phyloP scores from a whole-genome alignment of 2,329 filamentous ascomycete genomes.

The Aspergillus fructus region DNA sequence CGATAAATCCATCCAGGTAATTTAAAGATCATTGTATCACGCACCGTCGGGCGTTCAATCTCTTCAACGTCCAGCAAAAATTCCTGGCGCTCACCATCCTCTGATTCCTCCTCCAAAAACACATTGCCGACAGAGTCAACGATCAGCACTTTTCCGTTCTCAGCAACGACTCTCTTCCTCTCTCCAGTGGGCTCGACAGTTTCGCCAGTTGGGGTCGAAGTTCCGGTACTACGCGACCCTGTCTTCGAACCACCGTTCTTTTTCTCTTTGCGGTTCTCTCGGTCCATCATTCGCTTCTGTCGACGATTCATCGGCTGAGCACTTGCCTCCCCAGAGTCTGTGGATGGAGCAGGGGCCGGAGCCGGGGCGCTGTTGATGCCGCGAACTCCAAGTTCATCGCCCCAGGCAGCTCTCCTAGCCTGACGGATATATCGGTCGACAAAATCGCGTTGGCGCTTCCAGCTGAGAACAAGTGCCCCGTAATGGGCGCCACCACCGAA shows the following conservation, averaged over 20 bases:
- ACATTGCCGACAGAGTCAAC: constrained; percentile 92
- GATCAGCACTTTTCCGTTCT: constrained; percentile 93
- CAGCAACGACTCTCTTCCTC: constrained; percentile 83
- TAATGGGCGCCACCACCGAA: constrained; percentile 87
- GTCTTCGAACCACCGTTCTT: constrained; percentile 44
- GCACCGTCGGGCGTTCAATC: constrained; percentile 72
- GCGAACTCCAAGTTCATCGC: constrained; percentile 67
- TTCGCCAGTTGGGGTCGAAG: constrained; percentile 53
- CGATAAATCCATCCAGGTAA: constrained; percentile 73
- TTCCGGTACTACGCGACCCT: constrained; percentile 41
- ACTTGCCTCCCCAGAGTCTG: constrained; percentile 47
- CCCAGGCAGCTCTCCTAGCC: constrained; percentile 85
- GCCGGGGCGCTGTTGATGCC: constrained; percentile 52
- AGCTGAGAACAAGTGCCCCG: constrained; percentile 77
- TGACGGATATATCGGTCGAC: constrained; percentile 89
- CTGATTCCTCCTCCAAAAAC: constrained; percentile 87
- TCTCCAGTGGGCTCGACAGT: constrained; percentile 66
- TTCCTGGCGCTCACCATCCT: constrained; percentile 79
- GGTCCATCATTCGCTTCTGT: constrained; percentile 85
- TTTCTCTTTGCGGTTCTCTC: constrained; percentile 69
- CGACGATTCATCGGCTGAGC: constrained; percentile 72
- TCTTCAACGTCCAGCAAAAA: constrained; percentile 88
- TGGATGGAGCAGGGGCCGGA: constrained; percentile 37
- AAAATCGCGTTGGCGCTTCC: constrained; percentile 88
- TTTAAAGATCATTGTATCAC: constrained; percentile 78